Evolutionary conservation across 805 yeast genomes (phyloP).

Genomic region (Nakazawaea molendinolei): DNA sequence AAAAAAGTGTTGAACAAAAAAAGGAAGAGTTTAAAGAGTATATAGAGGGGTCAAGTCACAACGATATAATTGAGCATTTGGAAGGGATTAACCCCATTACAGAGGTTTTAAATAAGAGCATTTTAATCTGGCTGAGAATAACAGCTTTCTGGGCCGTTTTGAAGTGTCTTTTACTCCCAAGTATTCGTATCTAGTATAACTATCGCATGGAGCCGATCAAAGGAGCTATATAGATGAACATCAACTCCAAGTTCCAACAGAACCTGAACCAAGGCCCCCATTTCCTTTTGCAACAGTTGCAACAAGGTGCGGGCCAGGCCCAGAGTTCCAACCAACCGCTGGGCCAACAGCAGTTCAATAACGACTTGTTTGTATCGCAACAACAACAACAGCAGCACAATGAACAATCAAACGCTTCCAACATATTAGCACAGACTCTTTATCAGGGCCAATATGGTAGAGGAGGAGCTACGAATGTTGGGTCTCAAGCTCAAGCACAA

Average conservation of each 20-base stretch:
- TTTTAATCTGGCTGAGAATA: too few species aligned
- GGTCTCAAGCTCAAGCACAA: slow-evolving; percentile 22
- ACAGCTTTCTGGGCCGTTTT: too few species aligned
- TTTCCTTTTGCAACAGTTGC: slow-evolving; percentile 12
- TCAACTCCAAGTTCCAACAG: slow-evolving; percentile 10
- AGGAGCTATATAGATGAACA: slow-evolving; percentile 10
- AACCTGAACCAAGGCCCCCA: slow-evolving; percentile 11
- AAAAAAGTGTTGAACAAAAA: too few species aligned
- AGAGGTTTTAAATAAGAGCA: too few species aligned
- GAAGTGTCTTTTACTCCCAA: too few species aligned
- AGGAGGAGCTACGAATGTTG: slow-evolving; percentile 24
- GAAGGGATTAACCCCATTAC: too few species aligned
- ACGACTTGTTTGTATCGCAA: slow-evolving; percentile 11
- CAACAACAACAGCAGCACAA: slow-evolving; percentile 17
- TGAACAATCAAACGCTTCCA: slow-evolving; percentile 26
- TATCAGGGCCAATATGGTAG: slow-evolving; percentile 33
- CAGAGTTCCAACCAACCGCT: slow-evolving; percentile 13
- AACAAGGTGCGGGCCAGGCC: slow-evolving; percentile 16
- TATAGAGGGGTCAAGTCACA: too few species aligned
- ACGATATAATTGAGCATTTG: too few species aligned
- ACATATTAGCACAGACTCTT: slow-evolving; percentile 31
- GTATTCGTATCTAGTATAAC: too few species aligned
- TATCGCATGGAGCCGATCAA: too few species aligned
- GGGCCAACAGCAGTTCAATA: slow-evolving; percentile 12
- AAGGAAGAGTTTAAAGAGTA: too few species aligned